phyloP scores from a whole-genome alignment of 169 alveolate genomes.

The Perkinsus chesapeaki region DNA sequence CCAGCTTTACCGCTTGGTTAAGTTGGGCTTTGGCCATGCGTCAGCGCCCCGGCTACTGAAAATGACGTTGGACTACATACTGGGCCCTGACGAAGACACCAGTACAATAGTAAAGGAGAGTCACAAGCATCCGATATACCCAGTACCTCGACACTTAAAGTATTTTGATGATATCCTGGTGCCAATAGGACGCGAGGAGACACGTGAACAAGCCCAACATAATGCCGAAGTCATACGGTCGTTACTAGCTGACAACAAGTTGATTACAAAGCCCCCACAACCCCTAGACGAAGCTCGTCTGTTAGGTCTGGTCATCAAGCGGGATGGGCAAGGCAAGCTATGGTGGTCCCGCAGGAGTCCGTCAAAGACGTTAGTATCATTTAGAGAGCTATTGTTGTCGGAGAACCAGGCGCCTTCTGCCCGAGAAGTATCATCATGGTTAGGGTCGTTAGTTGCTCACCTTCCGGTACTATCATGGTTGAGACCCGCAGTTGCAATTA shows the following conservation, averaged over 20 bases:
- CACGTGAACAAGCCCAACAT: neutral
- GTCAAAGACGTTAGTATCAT: neutral
- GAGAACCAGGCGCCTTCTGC: neutral
- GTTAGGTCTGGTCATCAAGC: neutral
- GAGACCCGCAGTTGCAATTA: neutral
- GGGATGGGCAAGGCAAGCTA: neutral
- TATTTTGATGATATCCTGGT: neutral
- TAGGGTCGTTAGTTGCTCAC: neutral
- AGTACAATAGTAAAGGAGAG: neutral
- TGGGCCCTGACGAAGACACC: neutral
- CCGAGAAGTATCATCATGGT: neutral
- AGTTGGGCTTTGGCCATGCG: neutral
- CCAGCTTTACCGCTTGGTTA: neutral
- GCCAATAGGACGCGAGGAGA: neutral
- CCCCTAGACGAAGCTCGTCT: neutral
- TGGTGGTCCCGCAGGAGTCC: neutral
- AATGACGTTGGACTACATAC: neutral
- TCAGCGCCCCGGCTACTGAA: neutral
- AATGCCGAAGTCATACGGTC: neutral
- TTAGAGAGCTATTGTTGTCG: neutral
- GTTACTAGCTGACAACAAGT: neutral
- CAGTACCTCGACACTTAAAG: neutral
- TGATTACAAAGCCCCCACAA: neutral
- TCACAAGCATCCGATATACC: neutral
- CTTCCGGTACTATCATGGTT: neutral